Conservation (phyloP, 768 basidiomycete genomes). For the Lactarius trivialis region DNA sequence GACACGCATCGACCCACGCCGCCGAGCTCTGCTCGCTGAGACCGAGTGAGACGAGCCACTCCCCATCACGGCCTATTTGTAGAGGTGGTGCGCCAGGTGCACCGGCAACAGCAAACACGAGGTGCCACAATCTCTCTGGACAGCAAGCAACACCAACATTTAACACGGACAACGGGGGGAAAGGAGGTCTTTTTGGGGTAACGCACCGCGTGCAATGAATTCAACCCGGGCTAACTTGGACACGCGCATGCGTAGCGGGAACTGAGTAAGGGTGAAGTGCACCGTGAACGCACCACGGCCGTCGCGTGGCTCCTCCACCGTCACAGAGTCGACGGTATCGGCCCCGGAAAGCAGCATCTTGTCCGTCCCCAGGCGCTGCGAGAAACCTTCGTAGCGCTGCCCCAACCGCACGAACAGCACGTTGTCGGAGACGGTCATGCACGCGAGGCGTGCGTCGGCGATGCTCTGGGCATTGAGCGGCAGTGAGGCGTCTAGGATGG, state of each 20-base stretch:
- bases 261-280: conserved; percentile 46
- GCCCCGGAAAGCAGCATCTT: conserved; percentile 33
- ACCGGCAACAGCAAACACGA: conserved; percentile 11
- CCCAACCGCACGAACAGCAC: conserved; percentile 53
- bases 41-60: conserved; percentile 19
- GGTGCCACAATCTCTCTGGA: conserved; percentile 19
- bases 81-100: neutral
- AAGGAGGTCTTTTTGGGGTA: neutral
- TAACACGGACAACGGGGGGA: neutral
- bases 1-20: conserved; percentile 14
- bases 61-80: neutral
- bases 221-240: conserved; percentile 48
- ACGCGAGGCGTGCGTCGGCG: conserved; percentile 60
- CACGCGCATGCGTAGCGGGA: conserved; percentile 68
- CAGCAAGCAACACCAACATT: neutral
- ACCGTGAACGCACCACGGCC: conserved; percentile 51
- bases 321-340: conserved; percentile 40
- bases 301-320: conserved; percentile 44
- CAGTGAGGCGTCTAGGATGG: conserved; percentile 47
- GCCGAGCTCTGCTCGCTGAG: conserved; percentile 12
- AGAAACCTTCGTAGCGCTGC: conserved; percentile 41
- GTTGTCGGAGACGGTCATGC: conserved; percentile 56
- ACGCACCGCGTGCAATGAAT: conserved; percentile 55
- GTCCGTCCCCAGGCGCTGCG: conserved; percentile 45
- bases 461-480: conserved; percentile 39